phyloP scores from a whole-genome alignment of 495 filamentous ascomycete species.

The Elasticomyces elasticus region DNA sequence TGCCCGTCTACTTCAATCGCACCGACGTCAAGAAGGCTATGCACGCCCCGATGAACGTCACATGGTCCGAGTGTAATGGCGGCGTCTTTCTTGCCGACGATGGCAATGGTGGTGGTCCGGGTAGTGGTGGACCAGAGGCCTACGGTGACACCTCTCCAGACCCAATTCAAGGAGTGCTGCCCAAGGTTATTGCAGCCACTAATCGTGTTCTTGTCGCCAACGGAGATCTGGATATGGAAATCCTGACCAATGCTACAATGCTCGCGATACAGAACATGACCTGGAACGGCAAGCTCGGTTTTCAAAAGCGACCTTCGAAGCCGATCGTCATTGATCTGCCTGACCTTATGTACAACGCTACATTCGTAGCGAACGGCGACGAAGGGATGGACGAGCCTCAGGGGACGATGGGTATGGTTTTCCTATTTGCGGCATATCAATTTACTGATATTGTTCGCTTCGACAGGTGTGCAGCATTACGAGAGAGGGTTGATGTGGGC shows the following conservation, averaged over 20 bases:
- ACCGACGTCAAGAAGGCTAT: slow-evolving; percentile 64
- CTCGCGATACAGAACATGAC: slow-evolving; percentile 34
- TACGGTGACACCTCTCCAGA: slow-evolving; percentile 25
- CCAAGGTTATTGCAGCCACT: slow-evolving; percentile 45
- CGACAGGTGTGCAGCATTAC: background rate
- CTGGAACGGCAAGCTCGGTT: slow-evolving; percentile 62
- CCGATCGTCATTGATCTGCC: slow-evolving; percentile 16
- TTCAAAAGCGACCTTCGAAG: slow-evolving; percentile 29
- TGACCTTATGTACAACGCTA: slow-evolving; percentile 21
- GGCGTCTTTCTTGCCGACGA: slow-evolving; percentile 15
- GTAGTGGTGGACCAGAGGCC: slow-evolving; percentile 18
- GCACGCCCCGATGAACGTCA: slow-evolving; percentile 44
- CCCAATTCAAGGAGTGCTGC: slow-evolving; percentile 23
- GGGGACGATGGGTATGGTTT: slow-evolving; percentile 33
- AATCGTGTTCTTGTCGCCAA: slow-evolving; percentile 55
- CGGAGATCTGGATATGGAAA: slow-evolving; percentile 50
- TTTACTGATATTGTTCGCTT: background rate
- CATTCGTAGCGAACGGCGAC: slow-evolving; percentile 16
- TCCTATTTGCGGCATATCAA: slow-evolving; percentile 27
- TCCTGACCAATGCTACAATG: slow-evolving; percentile 52
- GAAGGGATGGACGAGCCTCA: slow-evolving; percentile 24
- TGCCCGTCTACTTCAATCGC: slow-evolving; percentile 60
- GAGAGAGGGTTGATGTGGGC: slow-evolving; percentile 59
- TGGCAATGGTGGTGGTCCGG: background rate
- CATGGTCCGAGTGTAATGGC: slow-evolving; percentile 49